Percentiles rank a stretch among this genome's conserved stretches.
Conservation (phyloP, 2,329 filamentous ascomycete species). For the Ilyonectria robusta region DNA sequence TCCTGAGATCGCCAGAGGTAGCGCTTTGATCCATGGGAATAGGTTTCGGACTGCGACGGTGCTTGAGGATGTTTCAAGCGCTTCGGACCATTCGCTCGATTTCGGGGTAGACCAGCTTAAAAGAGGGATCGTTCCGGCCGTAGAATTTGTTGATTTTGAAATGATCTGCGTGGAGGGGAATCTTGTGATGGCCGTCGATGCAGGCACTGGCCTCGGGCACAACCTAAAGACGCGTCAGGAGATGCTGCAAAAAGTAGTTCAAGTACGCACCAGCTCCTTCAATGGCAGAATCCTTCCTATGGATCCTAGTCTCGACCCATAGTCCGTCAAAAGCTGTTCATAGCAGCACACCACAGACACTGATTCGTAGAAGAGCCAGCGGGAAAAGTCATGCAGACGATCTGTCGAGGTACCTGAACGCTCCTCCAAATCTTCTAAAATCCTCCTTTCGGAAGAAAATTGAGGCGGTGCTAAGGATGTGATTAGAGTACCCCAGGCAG, state of each 20-base stretch:
- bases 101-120: not conserved
- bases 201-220: not conserved
- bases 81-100: not conserved
- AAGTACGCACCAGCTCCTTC: not conserved
- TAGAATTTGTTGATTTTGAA: constrained; percentile 4
- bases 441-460: not conserved
- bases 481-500: not conserved
- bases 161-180: not conserved
- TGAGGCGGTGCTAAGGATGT: not conserved
- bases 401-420: not conserved
- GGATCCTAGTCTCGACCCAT: not conserved
- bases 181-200: not conserved
- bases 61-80: not conserved
- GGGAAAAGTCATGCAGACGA: not conserved
- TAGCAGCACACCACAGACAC: not conserved
- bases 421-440: not conserved
- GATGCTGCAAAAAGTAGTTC: fast-evolving
- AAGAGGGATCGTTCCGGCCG: not conserved
- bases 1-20: not conserved
- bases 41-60: not conserved
- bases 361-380: not conserved
- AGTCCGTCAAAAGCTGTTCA: not conserved
- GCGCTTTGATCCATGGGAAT: not conserved
- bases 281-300: not conserved
- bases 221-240: not conserved